Conservation (phyloP, 768 basidiomycete species). For the Amanita muscaria region DNA sequence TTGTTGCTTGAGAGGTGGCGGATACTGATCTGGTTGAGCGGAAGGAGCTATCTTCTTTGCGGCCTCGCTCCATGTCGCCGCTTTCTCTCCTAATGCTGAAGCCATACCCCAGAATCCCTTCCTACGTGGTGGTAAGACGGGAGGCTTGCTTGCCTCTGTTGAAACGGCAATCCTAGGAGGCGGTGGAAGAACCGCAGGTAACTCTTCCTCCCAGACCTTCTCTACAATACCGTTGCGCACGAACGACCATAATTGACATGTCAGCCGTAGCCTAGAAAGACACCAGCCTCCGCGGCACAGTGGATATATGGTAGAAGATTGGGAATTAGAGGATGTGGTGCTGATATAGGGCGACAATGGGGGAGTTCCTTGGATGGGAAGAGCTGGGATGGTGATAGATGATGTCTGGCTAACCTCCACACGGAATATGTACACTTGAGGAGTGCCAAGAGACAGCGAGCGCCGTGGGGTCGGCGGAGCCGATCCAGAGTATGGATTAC, state of each 20-base stretch:
- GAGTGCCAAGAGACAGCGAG: conserved; percentile 24
- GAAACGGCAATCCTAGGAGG: conserved; percentile 20
- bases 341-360: conserved; percentile 22
- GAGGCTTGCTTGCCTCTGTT: conserved; percentile 36
- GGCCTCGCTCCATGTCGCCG: conserved; percentile 44
- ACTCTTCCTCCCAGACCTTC: conserved; percentile 82
- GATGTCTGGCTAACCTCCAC: conserved; percentile 27
- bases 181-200: conserved; percentile 28
- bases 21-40: conserved; percentile 11
- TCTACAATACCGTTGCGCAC: conserved; percentile 76
- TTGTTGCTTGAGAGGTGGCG: conserved; percentile 1
- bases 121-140: conserved; percentile 46
- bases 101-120: conserved; percentile 63
- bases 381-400: conserved; percentile 22
- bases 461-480: conserved; percentile 23
- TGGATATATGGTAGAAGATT: conserved; percentile 56
- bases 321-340: conserved; percentile 21
- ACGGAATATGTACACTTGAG: conserved; percentile 63
- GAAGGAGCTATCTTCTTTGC: conserved; percentile 9
- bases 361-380: conserved; percentile 22
- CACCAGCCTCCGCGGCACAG: conserved; percentile 85
- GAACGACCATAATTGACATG: conserved; percentile 89
- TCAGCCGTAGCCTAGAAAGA: conserved; percentile 67
- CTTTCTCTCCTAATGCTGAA: conserved; percentile 50
- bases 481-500: conserved; percentile 12